Percentiles rank a stretch among this genome's conserved stretches.
These are phyloP conservation scores for Parachlorella kessleri DNA, from an alignment of 139 green algal species.

Conservation along the genomic window DNA sequence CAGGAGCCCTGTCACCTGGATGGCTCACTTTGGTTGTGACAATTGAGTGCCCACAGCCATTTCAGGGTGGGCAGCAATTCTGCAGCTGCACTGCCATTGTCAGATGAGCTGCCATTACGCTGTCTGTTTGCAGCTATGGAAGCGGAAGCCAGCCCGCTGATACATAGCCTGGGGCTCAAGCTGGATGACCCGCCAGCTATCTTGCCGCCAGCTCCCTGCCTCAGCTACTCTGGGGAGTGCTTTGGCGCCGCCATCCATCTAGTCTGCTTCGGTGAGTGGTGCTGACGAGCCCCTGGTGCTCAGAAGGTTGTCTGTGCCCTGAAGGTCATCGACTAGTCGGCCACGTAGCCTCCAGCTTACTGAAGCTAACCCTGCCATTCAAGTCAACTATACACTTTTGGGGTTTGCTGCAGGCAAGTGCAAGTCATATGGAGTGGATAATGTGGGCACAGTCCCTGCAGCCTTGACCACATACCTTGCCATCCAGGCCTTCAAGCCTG, in stretches of 20 bases:
- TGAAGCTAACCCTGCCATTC: neutral
- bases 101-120: neutral
- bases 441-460: constrained; percentile 90
- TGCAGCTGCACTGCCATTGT: neutral
- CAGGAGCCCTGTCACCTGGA: neutral
- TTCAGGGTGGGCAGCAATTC: neutral
- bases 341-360: neutral
- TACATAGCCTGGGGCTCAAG: constrained; percentile 67
- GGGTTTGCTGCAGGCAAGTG: constrained; percentile 51
- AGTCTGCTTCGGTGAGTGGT: constrained; percentile 67
- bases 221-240: constrained; percentile 66
- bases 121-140: constrained; percentile 81
- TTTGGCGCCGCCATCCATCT: constrained; percentile 69
- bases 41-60: neutral
- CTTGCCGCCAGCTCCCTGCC: constrained; percentile 59
- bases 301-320: neutral
- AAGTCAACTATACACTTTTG: neutral
- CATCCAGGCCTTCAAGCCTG: constrained; percentile 74
- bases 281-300: neutral
- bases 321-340: no score
- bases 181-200: constrained; percentile 61
- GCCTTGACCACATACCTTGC: constrained; percentile 86
- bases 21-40: neutral
- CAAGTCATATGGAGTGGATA: constrained; percentile 74
- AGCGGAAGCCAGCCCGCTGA: constrained; percentile 82